These are phyloP conservation scores for Fistulina hepatica DNA, from an alignment of 1,284 basidiomycete species.

Conservation along the genomic window DNA sequence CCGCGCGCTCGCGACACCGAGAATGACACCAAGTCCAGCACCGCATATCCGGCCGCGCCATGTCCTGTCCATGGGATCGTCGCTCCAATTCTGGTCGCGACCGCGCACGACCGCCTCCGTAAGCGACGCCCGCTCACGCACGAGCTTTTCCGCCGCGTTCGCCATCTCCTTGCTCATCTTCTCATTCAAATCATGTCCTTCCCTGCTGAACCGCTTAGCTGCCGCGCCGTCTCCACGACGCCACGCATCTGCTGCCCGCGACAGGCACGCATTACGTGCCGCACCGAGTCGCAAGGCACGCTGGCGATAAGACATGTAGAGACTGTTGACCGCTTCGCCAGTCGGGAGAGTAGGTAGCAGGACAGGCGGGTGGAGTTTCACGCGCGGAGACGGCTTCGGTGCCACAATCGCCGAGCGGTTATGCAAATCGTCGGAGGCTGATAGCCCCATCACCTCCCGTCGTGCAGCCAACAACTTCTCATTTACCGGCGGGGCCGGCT, in stretches of 20 bases:
- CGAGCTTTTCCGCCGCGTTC: slow-evolving; percentile 67
- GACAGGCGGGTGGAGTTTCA: slow-evolving; percentile 73
- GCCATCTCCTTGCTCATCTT: slow-evolving; percentile 82
- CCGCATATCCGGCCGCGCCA: slow-evolving; percentile 72
- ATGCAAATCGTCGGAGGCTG: slow-evolving; percentile 47
- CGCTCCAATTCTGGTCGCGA: slow-evolving; percentile 66
- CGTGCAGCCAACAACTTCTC: slow-evolving; percentile 34
- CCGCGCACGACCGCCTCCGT: slow-evolving; percentile 66
- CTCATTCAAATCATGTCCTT: slow-evolving; percentile 86
- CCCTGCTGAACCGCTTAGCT: slow-evolving; percentile 86
- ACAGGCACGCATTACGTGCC: slow-evolving; percentile 89
- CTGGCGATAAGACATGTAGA: slow-evolving; percentile 84
- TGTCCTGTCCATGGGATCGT: slow-evolving; percentile 73
- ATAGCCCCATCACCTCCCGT: slow-evolving; percentile 43
- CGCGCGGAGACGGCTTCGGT: slow-evolving; percentile 75
- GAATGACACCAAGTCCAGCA: slow-evolving; percentile 69
- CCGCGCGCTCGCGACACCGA: slow-evolving; percentile 67
- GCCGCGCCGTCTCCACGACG: slow-evolving; percentile 87
- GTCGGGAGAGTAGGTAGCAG: slow-evolving; percentile 85
- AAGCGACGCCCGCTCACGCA: slow-evolving; percentile 68
- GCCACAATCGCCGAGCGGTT: slow-evolving; percentile 60
- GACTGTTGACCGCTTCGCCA: slow-evolving; percentile 62
- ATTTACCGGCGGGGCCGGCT: slow-evolving; percentile 28
- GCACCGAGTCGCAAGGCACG: slow-evolving; percentile 85
- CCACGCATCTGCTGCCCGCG: slow-evolving; percentile 92